phyloP scores from a whole-genome alignment of 1,284 basidiomycete species.

The Sanghuangporus weigelae region DNA sequence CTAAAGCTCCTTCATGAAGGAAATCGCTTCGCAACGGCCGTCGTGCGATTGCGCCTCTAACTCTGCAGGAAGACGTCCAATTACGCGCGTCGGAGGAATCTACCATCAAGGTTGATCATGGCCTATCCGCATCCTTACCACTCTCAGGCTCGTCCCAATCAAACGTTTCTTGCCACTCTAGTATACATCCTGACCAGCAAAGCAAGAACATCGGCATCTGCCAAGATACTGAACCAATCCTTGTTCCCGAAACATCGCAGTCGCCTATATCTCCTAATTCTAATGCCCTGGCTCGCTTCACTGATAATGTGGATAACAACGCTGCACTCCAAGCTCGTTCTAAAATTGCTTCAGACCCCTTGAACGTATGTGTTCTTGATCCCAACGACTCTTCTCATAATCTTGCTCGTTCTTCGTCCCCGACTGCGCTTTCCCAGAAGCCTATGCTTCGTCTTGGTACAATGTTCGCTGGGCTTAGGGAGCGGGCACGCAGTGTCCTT shows the following conservation, averaged over 20 bases:
- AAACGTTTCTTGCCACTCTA: background rate
- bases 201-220: background rate
- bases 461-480: slow-evolving; percentile 6
- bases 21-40: background rate
- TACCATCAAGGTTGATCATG: background rate
- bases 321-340: background rate
- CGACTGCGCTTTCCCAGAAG: background rate
- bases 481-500: slow-evolving; percentile 12
- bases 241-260: background rate
- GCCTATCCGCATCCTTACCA: background rate
- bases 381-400: background rate
- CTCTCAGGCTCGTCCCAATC: background rate
- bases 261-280: background rate
- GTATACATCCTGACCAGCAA: background rate
- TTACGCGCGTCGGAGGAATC: background rate
- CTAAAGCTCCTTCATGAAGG: background rate
- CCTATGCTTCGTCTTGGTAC: slow-evolving; percentile 9
- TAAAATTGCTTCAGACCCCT: background rate
- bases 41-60: background rate
- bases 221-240: background rate
- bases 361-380: background rate
- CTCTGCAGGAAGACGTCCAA: background rate
- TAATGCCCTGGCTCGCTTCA: background rate
- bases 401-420: background rate
- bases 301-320: background rate